Conservation (phyloP, 192 early-diverging fungal species). For the Linnemannia exigua region DNA sequence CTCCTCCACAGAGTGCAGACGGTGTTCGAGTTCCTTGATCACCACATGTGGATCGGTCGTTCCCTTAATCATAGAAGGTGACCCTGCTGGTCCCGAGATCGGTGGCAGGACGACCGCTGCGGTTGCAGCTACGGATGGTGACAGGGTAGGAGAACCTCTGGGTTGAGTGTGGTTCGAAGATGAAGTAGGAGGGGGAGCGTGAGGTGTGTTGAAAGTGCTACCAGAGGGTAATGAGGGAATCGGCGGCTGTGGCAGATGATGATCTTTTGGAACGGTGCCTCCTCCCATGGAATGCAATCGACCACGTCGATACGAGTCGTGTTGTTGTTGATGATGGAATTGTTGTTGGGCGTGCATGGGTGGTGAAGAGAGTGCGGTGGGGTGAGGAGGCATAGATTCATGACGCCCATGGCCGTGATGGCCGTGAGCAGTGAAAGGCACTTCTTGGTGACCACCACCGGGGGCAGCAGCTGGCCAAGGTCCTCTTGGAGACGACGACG, state of each 20-base stretch:
- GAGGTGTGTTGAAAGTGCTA: slow-evolving; percentile 23
- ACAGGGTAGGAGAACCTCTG: background rate
- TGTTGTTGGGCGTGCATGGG: slow-evolving; percentile 20
- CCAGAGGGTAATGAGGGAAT: slow-evolving; percentile 42
- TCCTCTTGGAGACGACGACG: background rate
- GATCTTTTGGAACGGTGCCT: slow-evolving; percentile 17
- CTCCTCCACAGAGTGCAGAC: slow-evolving; percentile 35
- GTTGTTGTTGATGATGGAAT: slow-evolving; percentile 6
- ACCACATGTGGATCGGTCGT: background rate
- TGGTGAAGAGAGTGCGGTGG: slow-evolving; percentile 8
- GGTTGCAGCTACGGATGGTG: background rate
- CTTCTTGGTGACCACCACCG: background rate
- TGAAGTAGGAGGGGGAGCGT: slow-evolving; percentile 1
- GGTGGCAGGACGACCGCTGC: slow-evolving; percentile 4
- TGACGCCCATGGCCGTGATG: too few species aligned
- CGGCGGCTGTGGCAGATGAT: slow-evolving; percentile 25
- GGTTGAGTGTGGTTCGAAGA: background rate
- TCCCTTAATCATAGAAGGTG: background rate
- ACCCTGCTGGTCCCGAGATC: background rate
- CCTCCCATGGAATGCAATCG: slow-evolving; percentile 34
- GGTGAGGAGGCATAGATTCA: background rate
- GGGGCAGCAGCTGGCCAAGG: background rate
- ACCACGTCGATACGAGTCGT: slow-evolving; percentile 28
- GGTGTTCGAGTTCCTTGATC: slow-evolving; percentile 24
- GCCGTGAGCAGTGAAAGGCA: too few species aligned